Evolutionary conservation across 352 stramenopile species (phyloP).

Genomic region (Globisporangium viniferum): DNA sequence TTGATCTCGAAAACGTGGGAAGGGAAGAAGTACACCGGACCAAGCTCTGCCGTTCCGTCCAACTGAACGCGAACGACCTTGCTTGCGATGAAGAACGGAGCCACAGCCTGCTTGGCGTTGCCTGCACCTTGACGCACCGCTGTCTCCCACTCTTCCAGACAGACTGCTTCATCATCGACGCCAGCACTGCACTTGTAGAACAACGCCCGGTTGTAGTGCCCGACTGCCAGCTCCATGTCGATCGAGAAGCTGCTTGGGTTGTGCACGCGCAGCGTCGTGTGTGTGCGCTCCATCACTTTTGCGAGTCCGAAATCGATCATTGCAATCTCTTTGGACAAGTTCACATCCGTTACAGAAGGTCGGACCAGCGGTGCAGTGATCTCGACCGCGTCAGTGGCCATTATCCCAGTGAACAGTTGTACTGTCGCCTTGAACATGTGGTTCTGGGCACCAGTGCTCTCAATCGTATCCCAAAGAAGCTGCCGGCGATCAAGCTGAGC

Average conservation of each 20-base stretch:
- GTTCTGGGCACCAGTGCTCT: neutral
- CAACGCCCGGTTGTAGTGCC: slow-evolving; percentile 28
- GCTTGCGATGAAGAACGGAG: slow-evolving; percentile 37
- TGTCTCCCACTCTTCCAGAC: slow-evolving; percentile 34
- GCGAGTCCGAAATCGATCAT: slow-evolving; percentile 33
- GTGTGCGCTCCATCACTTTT: slow-evolving; percentile 27
- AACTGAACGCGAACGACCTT: slow-evolving; percentile 24
- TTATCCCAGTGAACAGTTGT: slow-evolving; percentile 34
- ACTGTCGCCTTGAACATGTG: slow-evolving; percentile 22
- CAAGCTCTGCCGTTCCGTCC: slow-evolving; percentile 28
- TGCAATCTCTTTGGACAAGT: slow-evolving; percentile 1
- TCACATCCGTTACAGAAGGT: slow-evolving; percentile 23
- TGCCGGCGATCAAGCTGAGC: slow-evolving; percentile 31
- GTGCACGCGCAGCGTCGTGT: slow-evolving; percentile 29
- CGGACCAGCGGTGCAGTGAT: slow-evolving; percentile 33
- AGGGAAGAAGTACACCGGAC: slow-evolving; percentile 66
- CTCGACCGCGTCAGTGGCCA: slow-evolving; percentile 28
- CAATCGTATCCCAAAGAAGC: slow-evolving; percentile 23
- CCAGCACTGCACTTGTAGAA: slow-evolving; percentile 45
- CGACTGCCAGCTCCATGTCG: slow-evolving; percentile 44
- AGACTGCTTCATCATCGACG: slow-evolving; percentile 21
- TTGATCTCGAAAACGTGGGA: slow-evolving; percentile 29
- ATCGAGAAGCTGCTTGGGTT: slow-evolving; percentile 54
- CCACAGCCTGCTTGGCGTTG: neutral
- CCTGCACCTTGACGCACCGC: neutral